These are phyloP conservation scores for Emericellopsis terricola DNA, from an alignment of 495 filamentous ascomycete genomes.

Conservation along the genomic window DNA sequence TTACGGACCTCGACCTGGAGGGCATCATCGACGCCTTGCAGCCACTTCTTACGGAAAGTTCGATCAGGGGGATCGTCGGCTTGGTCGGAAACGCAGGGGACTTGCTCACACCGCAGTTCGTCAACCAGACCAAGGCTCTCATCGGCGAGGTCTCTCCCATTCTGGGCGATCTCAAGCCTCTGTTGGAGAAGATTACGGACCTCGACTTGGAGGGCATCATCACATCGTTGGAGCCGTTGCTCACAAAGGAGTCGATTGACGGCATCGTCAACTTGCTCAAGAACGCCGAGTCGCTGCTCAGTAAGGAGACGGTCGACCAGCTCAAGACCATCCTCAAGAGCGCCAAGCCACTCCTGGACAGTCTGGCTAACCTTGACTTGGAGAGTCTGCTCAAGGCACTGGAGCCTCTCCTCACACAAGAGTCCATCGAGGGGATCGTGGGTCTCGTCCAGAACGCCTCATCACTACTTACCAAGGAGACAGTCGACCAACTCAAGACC, in stretches of 20 bases:
- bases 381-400: not conserved
- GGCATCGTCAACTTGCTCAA: constrained; percentile 20
- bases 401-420: constrained; percentile 7
- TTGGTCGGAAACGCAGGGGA: constrained; percentile 22
- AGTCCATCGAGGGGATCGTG: constrained; percentile 21
- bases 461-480: constrained; percentile 14
- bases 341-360: constrained; percentile 15
- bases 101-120: constrained; percentile 22
- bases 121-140: constrained; percentile 25
- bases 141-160: constrained; percentile 13
- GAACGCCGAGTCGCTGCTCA: constrained; percentile 22
- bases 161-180: constrained; percentile 13
- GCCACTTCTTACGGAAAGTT: constrained; percentile 22
- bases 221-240: constrained; percentile 16
- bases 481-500: constrained; percentile 11
- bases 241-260: constrained; percentile 17
- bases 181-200: constrained; percentile 12
- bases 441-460: constrained; percentile 21
- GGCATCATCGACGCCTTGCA: constrained; percentile 20
- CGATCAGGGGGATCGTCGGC: constrained; percentile 21
- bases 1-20: constrained; percentile 26
- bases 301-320: constrained; percentile 20
- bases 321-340: constrained; percentile 30
- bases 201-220: constrained; percentile 16
- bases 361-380: not conserved